These are phyloP conservation scores for Incumbomyces lentus DNA, from an alignment of 2,329 filamentous ascomycete species.

Conservation along the genomic window DNA sequence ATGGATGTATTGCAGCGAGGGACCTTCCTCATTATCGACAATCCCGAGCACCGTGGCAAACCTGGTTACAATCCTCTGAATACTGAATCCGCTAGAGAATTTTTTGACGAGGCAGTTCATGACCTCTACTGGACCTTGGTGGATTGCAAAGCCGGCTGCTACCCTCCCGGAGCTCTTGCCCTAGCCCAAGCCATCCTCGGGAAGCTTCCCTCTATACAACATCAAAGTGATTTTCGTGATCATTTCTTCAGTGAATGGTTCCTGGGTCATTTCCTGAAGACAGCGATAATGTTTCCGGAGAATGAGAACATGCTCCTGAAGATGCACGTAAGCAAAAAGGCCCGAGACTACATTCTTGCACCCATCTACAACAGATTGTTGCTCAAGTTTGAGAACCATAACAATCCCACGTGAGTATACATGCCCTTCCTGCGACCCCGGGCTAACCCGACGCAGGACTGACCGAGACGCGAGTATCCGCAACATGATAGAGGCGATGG, in stretches of 20 bases:
- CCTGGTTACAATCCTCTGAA: slow-evolving; percentile 58
- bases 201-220: slow-evolving; percentile 60
- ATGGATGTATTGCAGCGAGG: slow-evolving; percentile 92
- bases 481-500: slow-evolving; percentile 8
- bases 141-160: slow-evolving; percentile 70
- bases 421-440: too few relatives aligned
- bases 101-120: slow-evolving; percentile 72
- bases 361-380: slow-evolving; percentile 62
- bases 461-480: not conserved
- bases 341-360: slow-evolving; percentile 61
- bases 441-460: not conserved
- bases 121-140: slow-evolving; percentile 78
- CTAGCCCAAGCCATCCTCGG: slow-evolving; percentile 73
- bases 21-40: slow-evolving; percentile 53
- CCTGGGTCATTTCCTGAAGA: slow-evolving; percentile 76
- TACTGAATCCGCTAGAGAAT: slow-evolving; percentile 73
- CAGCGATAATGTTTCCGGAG: slow-evolving; percentile 81
- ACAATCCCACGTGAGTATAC: slow-evolving; percentile 42
- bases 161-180: slow-evolving; percentile 75
- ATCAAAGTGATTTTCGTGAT: slow-evolving; percentile 63
- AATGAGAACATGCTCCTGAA: slow-evolving; percentile 61
- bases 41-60: not conserved
- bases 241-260: slow-evolving; percentile 88
- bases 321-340: slow-evolving; percentile 85
- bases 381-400: slow-evolving; percentile 32